Evolutionary conservation across 257 asterid genomes (phyloP).

Genomic region (Anisodus tanguticus): DNA sequence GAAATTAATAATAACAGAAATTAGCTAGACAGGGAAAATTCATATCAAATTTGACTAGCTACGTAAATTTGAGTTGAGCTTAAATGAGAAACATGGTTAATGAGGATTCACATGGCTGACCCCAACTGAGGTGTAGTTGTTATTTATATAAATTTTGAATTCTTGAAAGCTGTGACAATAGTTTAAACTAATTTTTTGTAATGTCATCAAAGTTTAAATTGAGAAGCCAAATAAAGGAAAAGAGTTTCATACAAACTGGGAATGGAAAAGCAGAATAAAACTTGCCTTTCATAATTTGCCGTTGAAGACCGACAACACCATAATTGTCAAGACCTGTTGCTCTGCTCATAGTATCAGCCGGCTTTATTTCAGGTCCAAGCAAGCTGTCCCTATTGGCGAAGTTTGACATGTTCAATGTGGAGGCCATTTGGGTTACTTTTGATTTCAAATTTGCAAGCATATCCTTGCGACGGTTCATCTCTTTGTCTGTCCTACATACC

Average conservation of each 20-base stretch:
- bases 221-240: slow-evolving; percentile 4
- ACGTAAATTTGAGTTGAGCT: slow-evolving; percentile 1
- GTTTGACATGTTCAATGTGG: slow-evolving; percentile 82
- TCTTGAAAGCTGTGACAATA: neutral
- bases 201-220: neutral
- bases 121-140: neutral
- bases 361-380: slow-evolving; percentile 92
- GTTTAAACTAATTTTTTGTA: neutral
- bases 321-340: slow-evolving; percentile 78
- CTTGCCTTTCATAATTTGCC: slow-evolving; percentile 91
- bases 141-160: neutral
- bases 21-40: neutral
- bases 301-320: slow-evolving; percentile 88
- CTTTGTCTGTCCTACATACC: slow-evolving; percentile 76
- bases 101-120: neutral
- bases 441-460: slow-evolving; percentile 68
- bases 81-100: neutral
- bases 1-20: neutral
- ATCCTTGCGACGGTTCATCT: slow-evolving; percentile 90
- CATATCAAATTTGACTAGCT: slow-evolving; percentile 16
- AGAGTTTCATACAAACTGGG: neutral
- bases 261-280: slow-evolving; percentile 26
- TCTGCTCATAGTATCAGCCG: slow-evolving; percentile 83
- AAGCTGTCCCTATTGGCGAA: slow-evolving; percentile 88
- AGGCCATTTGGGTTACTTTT: slow-evolving; percentile 86